Base-by-base conservation (phyloP, 306 rosid genomes). In the Nissolia schottii region DNA sequence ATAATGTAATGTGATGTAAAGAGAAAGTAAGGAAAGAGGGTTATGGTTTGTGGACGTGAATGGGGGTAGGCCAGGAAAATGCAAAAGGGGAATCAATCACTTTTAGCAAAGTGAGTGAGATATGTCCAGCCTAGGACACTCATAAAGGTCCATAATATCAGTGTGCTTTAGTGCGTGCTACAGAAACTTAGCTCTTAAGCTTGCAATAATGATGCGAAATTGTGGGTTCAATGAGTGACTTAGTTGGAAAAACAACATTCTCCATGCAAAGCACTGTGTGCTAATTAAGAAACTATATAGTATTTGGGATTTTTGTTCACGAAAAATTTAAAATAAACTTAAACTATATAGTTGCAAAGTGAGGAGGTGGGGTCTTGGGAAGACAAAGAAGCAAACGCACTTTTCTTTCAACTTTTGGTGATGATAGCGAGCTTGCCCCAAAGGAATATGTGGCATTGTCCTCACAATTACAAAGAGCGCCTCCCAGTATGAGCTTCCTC, bases 141-240 rank as follows among this genome's bases (percentile, higher is more conserved):
- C 67, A 15, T 58, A 82, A 74, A 75, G 87, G 64, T 62, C 43
- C 20, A 2, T n/a, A 7, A 58, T 29, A 43, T 25, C 71, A 75
- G 49, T 43, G 53, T 69, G 67, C 59, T 62, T 62, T 59, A n/a
- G n/a, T n/a, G n/a, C n/a, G 41, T 58, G 64, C 77, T 19, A 64
- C 73, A 78, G 43, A 83, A 62, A 79, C 96, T 87, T 93, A 84
- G 85, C 83, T 19, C 76, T 70, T 82, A 93, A 88, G 98, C 64
- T 49, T 37, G 24, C 84, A 74, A 74, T 77, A 59, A 84, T 80
- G 50, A 63, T 59, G 68, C 31, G 3, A 63, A 65, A 69, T 76
- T 67, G 69, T 67, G 77, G 38, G 69, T 45, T 69, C 70, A 31
- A 19, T 55, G 24, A 29, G 56, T 55, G 68, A 50, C 28, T 72